These are phyloP conservation scores for Aspergillus piperis DNA, from an alignment of 2,329 filamentous ascomycete species.

Conservation along the genomic window DNA sequence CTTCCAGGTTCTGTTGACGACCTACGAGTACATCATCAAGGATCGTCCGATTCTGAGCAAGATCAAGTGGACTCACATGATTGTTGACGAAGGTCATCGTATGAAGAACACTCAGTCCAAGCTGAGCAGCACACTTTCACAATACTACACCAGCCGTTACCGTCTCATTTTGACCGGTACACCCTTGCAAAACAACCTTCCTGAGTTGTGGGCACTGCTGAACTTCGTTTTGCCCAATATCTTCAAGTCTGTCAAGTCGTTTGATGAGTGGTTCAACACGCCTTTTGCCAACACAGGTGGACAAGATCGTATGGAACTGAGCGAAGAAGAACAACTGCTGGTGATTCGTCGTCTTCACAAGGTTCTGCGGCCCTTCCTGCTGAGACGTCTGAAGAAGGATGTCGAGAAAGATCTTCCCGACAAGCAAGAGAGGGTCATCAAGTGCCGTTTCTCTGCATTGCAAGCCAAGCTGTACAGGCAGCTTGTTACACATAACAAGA, in stretches of 20 bases:
- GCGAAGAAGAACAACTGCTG: conserved; percentile 98
- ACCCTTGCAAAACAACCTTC: conserved; percentile 92
- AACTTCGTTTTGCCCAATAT: conserved; percentile 98
- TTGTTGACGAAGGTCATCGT: conserved; percentile 97
- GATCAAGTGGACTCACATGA: conserved; percentile 99
- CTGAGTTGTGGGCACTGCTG: conserved; percentile 94
- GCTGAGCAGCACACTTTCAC: conserved; percentile 88
- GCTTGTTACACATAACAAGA: conserved; percentile 91
- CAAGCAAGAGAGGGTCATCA: conserved; percentile 99
- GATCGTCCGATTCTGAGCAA: conserved; percentile 93
- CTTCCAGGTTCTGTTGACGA: conserved; percentile 95
- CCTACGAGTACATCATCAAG: conserved; percentile 99
- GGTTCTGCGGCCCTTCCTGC: conserved; percentile 92
- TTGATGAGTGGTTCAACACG: conserved; percentile 99
- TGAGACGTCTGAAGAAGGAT: conserved; percentile 98
- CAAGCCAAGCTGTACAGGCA: conserved; percentile 96
- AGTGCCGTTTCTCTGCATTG: conserved; percentile 95
- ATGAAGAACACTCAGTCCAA: conserved; percentile 99
- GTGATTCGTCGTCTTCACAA: conserved; percentile 98
- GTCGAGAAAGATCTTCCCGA: conserved; percentile 98
- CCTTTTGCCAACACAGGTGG: conserved; percentile 97
- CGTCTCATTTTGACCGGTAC: conserved; percentile 97
- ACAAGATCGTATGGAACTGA: conserved; percentile 98
- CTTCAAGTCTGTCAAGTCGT: conserved; percentile 98
- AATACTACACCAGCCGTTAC: conserved; percentile 93